Conservation (phyloP, 1,139 yeast species). For the Meyerozyma elateridarum region DNA sequence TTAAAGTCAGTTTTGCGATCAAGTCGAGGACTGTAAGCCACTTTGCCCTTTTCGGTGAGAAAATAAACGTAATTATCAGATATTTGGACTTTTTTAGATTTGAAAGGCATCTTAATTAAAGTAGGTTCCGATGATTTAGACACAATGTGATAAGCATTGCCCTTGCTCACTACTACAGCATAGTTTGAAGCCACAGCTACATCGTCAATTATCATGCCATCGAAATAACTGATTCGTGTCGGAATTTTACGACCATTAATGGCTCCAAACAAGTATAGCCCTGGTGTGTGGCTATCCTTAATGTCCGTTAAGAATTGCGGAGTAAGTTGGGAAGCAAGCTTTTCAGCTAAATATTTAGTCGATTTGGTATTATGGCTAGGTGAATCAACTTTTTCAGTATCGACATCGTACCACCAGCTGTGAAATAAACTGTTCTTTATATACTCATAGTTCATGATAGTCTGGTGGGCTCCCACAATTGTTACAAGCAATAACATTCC, state of each 20-base stretch:
- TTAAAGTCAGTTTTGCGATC: slow-evolving; percentile 16
- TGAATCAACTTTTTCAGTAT: slow-evolving; percentile 19
- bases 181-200: slow-evolving; percentile 46
- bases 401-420: slow-evolving; percentile 27
- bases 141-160: slow-evolving; percentile 66
- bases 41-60: slow-evolving; percentile 48
- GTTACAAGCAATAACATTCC: slow-evolving; percentile 31
- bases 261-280: slow-evolving; percentile 36
- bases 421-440: slow-evolving; percentile 24
- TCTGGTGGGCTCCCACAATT: slow-evolving; percentile 33
- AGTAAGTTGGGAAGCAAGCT: slow-evolving; percentile 34
- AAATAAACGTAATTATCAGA: slow-evolving; percentile 59
- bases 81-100: slow-evolving; percentile 47
- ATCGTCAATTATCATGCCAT: slow-evolving; percentile 53
- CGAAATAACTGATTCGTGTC: slow-evolving; percentile 57
- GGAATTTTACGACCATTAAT: slow-evolving; percentile 47
- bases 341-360: slow-evolving; percentile 20
- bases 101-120: slow-evolving; percentile 31
- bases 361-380: slow-evolving; percentile 22
- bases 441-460: slow-evolving; percentile 39
- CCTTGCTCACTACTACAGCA: slow-evolving; percentile 64
- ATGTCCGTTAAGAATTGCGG: slow-evolving; percentile 21
- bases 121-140: slow-evolving; percentile 16
- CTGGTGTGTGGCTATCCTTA: slow-evolving; percentile 25
- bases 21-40: slow-evolving; percentile 45